Evolutionary conservation across 2,329 filamentous ascomycete species (phyloP), one percentile per base, ranked within the genome.

Genomic region (Talaromyces albobiverticillius): DNA sequence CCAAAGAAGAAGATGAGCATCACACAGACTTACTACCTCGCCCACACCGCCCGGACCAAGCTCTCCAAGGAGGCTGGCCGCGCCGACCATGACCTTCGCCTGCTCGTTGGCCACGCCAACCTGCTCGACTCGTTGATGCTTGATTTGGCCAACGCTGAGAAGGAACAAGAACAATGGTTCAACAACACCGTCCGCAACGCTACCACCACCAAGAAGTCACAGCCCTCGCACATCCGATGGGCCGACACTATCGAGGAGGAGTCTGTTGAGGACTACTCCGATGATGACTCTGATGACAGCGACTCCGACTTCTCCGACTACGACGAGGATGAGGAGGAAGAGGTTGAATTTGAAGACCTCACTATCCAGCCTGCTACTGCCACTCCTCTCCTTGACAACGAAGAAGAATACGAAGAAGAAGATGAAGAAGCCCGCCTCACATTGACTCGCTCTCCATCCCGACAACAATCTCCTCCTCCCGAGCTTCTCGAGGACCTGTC

Each of bases 21-120:
- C 79, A 95, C 93, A 25, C 91, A 96, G 78, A 97, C 93, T 59
- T 99, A 97, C 87, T 96, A 90, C 80, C 88, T 97, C 67, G 94
- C 94, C 71, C 92, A 96, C 82, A 93, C 92, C 76, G 94, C 94
- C 71, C 86, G 94, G 73, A 88, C 87, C 66, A 99, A 99, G 90
- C 91, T 99, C 69, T 91, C 91, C 62, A 84, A 82, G 61, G 93
- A 97, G 79, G 94, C 94, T 79, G 85, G 86, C 74, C 87, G 88
- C 67, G 81, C 90, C 66, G 93, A 97, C 71, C 94, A 97, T 82
- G 86, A 97, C 80, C 89, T 99, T 60, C 87, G 93, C 70, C 85
- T 95, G 43, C 88, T 99, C 57, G 94, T 99, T 65, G 94, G 93
- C 67, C 94, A 99, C 76, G 94, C 94, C 79, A 99, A 97, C 82